Base-by-base conservation (phyloP, 306 rosid species). In the Cicer judaicum region DNA sequence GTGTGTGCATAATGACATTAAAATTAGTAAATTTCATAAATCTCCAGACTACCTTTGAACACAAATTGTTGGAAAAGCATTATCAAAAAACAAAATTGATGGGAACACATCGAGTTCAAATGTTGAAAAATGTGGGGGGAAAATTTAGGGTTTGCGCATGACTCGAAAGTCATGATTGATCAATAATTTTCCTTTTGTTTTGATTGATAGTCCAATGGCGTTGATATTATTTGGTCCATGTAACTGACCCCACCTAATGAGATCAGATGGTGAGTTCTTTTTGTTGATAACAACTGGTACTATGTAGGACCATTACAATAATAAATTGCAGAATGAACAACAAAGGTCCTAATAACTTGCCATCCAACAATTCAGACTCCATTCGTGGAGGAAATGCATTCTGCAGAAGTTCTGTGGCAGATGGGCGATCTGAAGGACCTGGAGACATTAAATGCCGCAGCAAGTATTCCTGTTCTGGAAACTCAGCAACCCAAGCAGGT, bases 401-500 rank as follows among this genome's bases (percentile, higher is more conserved):
- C 55, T 82, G 78, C 68, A 93, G 76, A 77, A 93, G 94, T 73
- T 93, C 95, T 38, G 82, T 77, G 66, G 97, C 98, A 75, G 97
- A 91, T 72, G 97, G 97, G 47, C 98, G 97, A 47, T 91, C 96
- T 52, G 96, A 87, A 65, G 98, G 97, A 81, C 97, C 90, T 13
- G 80, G 83, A 79, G 96, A 93, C 97, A 93, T 88, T 74, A 93
- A 84, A 64, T 34, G 83, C 56, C 43, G 86, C 82, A 93, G 76
- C 72, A 93, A 68, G 56, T 86, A 89, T 73, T 87, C 89, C 75
- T 93, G 97, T 78, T 93, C 96, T 21, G 97, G 90, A 87, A 88
- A 93, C 67, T 87, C 90, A 70, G 87, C 79, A 79, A 84, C 85
- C 97, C 98, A 93, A 15, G 86, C 47, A 46, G 79, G 70, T 80